Conservation (phyloP, 2,329 filamentous ascomycete genomes). For the Trichoderma harzianum region DNA sequence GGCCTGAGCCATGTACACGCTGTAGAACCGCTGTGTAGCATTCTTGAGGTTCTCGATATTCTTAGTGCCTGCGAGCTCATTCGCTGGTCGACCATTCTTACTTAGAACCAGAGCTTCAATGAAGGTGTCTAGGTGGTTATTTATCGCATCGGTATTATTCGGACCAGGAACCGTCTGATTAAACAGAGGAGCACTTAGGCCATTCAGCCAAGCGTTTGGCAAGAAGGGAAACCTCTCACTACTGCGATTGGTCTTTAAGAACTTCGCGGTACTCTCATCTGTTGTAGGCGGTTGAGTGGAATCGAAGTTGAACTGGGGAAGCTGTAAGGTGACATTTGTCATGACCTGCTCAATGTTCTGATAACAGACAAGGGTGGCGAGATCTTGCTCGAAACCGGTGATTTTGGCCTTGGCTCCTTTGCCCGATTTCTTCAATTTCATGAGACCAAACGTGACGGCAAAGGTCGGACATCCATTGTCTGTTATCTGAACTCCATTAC, state of each 20-base stretch:
- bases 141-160: neutral
- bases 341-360: constrained; percentile 9
- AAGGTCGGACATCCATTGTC: constrained; percentile 12
- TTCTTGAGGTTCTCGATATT: constrained; percentile 2
- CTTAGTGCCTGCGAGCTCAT: neutral
- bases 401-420: neutral
- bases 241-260: neutral
- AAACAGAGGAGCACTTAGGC: neutral
- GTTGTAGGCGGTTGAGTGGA: neutral
- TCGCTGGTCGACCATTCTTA: neutral
- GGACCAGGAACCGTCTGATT: constrained; percentile 3
- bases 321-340: constrained; percentile 3
- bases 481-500: neutral
- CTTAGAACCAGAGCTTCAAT: neutral
- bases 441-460: neutral
- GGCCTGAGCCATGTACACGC: constrained; percentile 7
- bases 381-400: constrained; percentile 1
- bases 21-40: neutral
- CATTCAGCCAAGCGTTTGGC: neutral
- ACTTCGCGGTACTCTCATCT: neutral
- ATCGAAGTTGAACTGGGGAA: neutral
- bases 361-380: constrained; percentile 7
- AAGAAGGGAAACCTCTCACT: constrained; percentile 1
- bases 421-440: neutral
- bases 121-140: neutral